phyloP scores from a whole-genome alignment of 225 moss, liverwort and hornwort genomes.

The Marchantia polymorpha region DNA sequence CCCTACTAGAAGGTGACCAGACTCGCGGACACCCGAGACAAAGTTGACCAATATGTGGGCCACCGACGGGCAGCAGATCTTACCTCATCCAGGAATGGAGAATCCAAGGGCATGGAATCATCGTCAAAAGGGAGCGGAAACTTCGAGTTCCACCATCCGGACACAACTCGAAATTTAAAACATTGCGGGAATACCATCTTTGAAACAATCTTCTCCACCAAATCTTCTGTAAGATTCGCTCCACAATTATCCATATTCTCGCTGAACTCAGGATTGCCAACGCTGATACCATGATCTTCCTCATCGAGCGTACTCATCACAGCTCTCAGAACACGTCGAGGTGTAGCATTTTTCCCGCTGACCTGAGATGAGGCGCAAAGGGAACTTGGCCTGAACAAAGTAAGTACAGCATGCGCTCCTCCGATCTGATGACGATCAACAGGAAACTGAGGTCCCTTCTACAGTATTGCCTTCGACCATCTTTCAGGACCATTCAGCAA shows the following conservation, averaged over 20 bases:
- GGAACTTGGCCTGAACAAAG: too few species aligned
- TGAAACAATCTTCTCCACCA: constrained; percentile 1
- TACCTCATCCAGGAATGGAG: neutral
- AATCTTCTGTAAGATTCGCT: neutral
- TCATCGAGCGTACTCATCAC: too few species aligned
- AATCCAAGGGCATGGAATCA: neutral
- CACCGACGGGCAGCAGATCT: neutral
- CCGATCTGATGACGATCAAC: too few species aligned
- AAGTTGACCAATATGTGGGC: neutral
- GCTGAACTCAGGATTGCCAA: neutral
- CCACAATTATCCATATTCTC: too few species aligned
- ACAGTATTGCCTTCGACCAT: too few species aligned
- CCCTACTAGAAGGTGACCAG: neutral
- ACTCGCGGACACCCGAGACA: neutral
- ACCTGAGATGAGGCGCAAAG: too few species aligned
- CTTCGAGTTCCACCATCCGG: constrained; percentile 5
- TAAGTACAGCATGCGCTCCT: too few species aligned
- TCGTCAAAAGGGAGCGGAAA: neutral
- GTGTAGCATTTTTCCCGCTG: too few species aligned
- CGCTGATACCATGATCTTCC: neutral
- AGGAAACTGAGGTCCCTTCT: too few species aligned
- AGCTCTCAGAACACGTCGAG: too few species aligned
- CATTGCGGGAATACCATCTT: neutral
- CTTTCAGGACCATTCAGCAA: too few species aligned
- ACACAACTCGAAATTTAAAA: neutral